Conservation (phyloP, 2,329 filamentous ascomycete genomes). For the Neofusicoccum ribis region DNA sequence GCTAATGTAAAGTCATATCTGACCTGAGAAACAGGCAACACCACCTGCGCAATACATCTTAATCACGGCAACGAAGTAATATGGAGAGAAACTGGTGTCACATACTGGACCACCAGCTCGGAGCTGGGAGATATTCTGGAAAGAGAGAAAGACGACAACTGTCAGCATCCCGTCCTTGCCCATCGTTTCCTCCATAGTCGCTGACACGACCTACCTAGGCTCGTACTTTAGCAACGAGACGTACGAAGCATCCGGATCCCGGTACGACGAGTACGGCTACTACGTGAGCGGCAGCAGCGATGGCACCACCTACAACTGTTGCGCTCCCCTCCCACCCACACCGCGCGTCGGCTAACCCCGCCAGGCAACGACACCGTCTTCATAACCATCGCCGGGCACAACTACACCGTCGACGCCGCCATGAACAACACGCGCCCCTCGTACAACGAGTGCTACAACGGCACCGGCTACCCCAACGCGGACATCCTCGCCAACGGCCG, state of each 20-base stretch:
- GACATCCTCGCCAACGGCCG: conserved; percentile 23
- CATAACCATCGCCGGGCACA: conserved; percentile 19
- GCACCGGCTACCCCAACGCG: background rate
- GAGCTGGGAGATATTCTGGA: too few species aligned
- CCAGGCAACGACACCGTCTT: conserved; percentile 25
- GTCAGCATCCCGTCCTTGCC: background rate
- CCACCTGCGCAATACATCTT: background rate
- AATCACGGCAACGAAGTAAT: background rate
- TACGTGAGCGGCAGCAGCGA: background rate
- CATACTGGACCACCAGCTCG: too few species aligned
- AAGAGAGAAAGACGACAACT: background rate
- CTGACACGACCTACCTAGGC: background rate
- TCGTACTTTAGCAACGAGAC: background rate
- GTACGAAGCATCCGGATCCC: background rate
- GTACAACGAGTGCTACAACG: background rate
- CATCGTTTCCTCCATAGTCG: background rate
- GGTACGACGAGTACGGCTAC: background rate
- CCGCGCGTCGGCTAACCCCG: background rate
- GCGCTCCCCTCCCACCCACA: background rate
- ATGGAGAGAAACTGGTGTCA: background rate
- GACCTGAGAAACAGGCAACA: background rate
- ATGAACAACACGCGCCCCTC: conserved; percentile 23
- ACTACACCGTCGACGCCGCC: background rate
- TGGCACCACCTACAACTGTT: background rate
- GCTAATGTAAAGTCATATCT: too few species aligned